Conservation (phyloP, 768 basidiomycete species). For the Calocybe gangraenosa region DNA sequence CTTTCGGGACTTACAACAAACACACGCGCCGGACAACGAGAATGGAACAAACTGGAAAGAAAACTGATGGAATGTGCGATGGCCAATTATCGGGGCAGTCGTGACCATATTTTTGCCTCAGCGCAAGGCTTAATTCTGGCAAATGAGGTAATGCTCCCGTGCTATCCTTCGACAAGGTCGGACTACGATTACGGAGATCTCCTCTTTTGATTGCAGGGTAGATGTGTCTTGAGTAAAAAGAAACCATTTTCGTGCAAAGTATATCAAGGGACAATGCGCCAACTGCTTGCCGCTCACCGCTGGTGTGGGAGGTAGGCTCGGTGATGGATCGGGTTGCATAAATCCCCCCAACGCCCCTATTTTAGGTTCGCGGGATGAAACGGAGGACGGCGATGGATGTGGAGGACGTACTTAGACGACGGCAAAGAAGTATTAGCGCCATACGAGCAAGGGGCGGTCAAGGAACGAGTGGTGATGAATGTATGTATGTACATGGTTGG, state of each 20-base stretch:
- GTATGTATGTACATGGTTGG: too few relatives aligned
- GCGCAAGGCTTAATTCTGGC: not conserved
- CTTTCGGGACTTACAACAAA: too few relatives aligned
- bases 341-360: too few relatives aligned
- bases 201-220: slow-evolving; percentile 8
- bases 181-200: slow-evolving; percentile 5
- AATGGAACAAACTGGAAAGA: not conserved
- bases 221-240: slow-evolving; percentile 1
- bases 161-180: not conserved
- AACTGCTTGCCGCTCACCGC: not conserved
- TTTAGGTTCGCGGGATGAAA: slow-evolving; percentile 1
- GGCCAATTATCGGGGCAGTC: not conserved
- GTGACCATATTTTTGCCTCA: too few relatives aligned
- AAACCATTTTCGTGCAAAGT: not conserved
- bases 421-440: too few relatives aligned
- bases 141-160: not conserved
- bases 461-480: too few relatives aligned
- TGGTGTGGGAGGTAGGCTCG: slow-evolving; percentile 2
- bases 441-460: too few relatives aligned
- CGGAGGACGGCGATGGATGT: not conserved
- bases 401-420: too few relatives aligned
- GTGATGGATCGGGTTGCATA: not conserved
- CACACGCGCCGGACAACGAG: not conserved
- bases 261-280: slow-evolving; percentile 2
- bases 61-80: not conserved